Conservation (phyloP, 2,329 filamentous ascomycete species). For the Leptographium galeiforme region DNA sequence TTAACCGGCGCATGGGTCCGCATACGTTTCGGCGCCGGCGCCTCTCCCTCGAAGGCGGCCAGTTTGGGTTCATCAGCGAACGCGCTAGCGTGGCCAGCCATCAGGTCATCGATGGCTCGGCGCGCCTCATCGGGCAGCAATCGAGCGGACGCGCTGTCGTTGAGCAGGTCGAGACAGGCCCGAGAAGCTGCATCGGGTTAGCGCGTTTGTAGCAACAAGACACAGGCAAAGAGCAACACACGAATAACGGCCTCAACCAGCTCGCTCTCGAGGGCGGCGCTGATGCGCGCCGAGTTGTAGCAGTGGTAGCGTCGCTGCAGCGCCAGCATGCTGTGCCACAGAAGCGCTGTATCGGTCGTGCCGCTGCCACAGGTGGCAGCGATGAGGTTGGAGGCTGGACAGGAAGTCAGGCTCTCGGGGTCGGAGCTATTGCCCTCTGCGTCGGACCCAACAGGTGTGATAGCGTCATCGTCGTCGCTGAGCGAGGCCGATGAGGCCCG, state of each 20-base stretch:
- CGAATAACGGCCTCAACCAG: slow-evolving; percentile 21
- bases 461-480: slow-evolving; percentile 11
- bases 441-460: slow-evolving; percentile 5
- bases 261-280: slow-evolving; percentile 25
- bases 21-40: neutral
- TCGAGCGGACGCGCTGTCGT: slow-evolving; percentile 15
- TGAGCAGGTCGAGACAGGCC: slow-evolving; percentile 18
- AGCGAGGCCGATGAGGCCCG: slow-evolving; percentile 10
- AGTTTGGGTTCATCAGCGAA: neutral
- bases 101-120: slow-evolving; percentile 13
- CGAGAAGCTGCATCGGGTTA: slow-evolving; percentile 14
- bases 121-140: slow-evolving; percentile 15
- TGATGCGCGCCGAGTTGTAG: slow-evolving; percentile 31
- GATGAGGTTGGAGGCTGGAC: neutral
- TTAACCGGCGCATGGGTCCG: neutral
- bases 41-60: neutral
- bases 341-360: slow-evolving; percentile 19
- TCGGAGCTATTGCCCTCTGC: neutral
- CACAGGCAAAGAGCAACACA: slow-evolving; percentile 15
- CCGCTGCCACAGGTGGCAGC: neutral
- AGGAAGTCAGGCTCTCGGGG: neutral
- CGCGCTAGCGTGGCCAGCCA: slow-evolving; percentile 4
- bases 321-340: slow-evolving; percentile 29
- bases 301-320: slow-evolving; percentile 27
- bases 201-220: neutral